Base-by-base conservation (phyloP, 208 protist species). In the Porcisia hertigi region DNA sequence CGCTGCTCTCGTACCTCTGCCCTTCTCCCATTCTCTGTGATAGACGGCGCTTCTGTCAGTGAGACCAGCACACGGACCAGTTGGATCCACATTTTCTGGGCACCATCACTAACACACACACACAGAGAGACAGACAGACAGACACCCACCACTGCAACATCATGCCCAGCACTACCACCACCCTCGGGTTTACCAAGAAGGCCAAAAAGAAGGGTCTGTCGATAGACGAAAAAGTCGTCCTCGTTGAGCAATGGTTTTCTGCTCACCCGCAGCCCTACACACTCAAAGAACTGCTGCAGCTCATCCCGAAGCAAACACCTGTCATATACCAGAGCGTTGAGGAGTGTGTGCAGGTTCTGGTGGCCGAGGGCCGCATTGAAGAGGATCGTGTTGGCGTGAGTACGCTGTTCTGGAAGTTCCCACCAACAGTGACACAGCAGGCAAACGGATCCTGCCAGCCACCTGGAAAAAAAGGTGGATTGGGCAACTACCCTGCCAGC, bases 311-410 rank as follows among this genome's bases (percentile, higher is more conserved):
- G 64, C 82, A 86, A 2, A 97, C 91, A 0, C 88, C 89, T 34
- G 91, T 97, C 41, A 93, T 97, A 63, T 92, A 75, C 57, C 93
- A 97, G 55, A 94, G 88, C 63, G 78, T 97, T 25, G 88, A 95
- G 75, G 89, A 95, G 83, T 92, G 88, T 72, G 69, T 97, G 18
- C 88, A 93, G 74, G 53, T 94, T 9, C 84, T 97, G 49, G 91
- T 94, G 45, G 85, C 93, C 0, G 91, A 97, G 67, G 71, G 81
- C 14, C 85, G 84, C 23, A 80, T 97, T 0, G 52, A 77, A n/a
- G 83, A 93, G 57, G 92, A 95, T 16, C 88, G 90, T 65, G 73
- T 97, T 6, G 93, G 93, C 45, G 82, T 94, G 18, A 76, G 90
- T 74, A 92, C 88, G 23, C 82, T 97, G n/a, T 90, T 90, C 65